Base-by-base conservation (phyloP, 352 stramenopile species). In the Phytopythium aichiense region DNA sequence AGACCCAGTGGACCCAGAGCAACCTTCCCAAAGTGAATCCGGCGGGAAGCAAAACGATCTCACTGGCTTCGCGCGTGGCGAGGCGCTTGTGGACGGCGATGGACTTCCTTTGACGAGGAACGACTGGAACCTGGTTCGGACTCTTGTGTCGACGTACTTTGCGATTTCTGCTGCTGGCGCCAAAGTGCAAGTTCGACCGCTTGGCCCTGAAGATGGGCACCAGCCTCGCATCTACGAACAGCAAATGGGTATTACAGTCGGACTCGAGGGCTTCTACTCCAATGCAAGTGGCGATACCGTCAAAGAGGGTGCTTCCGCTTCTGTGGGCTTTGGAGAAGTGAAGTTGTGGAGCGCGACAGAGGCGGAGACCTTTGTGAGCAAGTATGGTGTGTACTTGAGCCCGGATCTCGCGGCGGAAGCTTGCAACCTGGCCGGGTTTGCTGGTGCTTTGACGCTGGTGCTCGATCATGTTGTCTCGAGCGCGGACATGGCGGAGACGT, bases 301-400 rank as follows among this genome's bases (percentile, higher is more conserved):
- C 22, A 58, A 46, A 0, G 53, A 64, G 6, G 63, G 18, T 30
- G 42, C 58, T 35, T 49, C n/a, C 22, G 59, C 12, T 4, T n/a
- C 51, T n/a, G 31, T 30, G 18, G 30, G 7, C 7, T 16, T 22
- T 13, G 18, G 28, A 7, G 31, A 48, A 0, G 38, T 60, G 16
- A 74, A 58, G 23, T 23, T 65, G 13, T 87, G 75, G 73, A 74
- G 71, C 22, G 64, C 65, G 30, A 58, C 61, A n/a, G 82, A 91
- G 64, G 74, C 84, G 6, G 68, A 93, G 63, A 73, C 69, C 0
- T 94, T 94, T 58, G 72, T 94, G 30, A 71, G 65, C 54, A 93
- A 91, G 58, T 95, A 95, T 45, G 85, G 85, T 11, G 85, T 85
- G 31, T 95, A 95, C 60, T 67, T 95, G 51, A 91, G 92, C 56